Percentiles rank a stretch among this genome's conserved stretches.
Evolutionary conservation across 2,329 filamentous ascomycete genomes (phyloP).

Genomic region (Aspergillus sp.): DNA sequence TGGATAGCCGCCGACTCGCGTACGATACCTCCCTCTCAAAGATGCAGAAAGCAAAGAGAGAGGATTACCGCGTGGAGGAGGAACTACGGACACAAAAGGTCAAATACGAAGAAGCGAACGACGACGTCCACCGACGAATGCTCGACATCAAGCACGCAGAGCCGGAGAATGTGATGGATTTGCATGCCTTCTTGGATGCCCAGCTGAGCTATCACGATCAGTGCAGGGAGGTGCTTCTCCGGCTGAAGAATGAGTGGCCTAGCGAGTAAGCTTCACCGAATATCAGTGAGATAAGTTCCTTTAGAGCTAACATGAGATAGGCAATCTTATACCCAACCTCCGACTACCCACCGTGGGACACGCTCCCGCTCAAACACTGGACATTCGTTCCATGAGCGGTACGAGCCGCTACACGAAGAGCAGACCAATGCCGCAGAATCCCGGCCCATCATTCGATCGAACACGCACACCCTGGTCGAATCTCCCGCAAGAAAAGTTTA

Average conservation of each 20-base stretch:
- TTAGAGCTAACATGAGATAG: constrained; percentile 25
- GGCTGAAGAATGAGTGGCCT: constrained; percentile 72
- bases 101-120: constrained; percentile 94
- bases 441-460: constrained; percentile 59
- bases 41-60: constrained; percentile 90
- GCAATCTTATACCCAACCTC: constrained; percentile 31
- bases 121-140: constrained; percentile 91
- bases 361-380: constrained; percentile 68
- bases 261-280: constrained; percentile 45
- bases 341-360: constrained; percentile 46
- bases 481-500: constrained; percentile 44
- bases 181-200: constrained; percentile 81
- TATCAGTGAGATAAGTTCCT: constrained; percentile 11
- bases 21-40: constrained; percentile 90
- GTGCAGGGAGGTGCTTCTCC: constrained; percentile 79
- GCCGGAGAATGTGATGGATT: constrained; percentile 76
- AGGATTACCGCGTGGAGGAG: constrained; percentile 91
- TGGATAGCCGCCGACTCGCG: constrained; percentile 84
- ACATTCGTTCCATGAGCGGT: constrained; percentile 65
- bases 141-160: constrained; percentile 95
- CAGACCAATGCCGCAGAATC: constrained; percentile 51
- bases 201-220: constrained; percentile 91
- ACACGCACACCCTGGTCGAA: constrained; percentile 41
- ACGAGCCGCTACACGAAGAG: constrained; percentile 62
- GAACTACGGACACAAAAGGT: constrained; percentile 88